Conservation (phyloP, 2,329 filamentous ascomycete species). For the Sclerotinia minor region DNA sequence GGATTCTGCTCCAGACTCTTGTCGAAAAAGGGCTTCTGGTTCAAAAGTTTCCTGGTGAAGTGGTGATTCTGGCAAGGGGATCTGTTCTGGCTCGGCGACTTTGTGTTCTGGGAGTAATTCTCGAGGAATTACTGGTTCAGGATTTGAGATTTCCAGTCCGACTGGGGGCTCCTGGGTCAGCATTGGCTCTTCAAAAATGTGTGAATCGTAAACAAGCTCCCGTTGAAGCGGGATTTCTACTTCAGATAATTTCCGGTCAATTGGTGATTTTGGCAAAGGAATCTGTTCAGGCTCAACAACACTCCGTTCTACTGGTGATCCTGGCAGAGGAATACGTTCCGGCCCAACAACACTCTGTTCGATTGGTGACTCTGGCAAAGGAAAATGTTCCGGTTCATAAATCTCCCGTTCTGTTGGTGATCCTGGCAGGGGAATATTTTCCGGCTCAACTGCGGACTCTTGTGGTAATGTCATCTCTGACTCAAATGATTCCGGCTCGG, state of each 20-base stretch:
- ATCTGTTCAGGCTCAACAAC: too few relatives aligned
- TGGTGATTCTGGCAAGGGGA: conserved; percentile 6
- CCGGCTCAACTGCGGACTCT: neutral
- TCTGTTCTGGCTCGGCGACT: neutral
- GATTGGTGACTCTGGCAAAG: conserved; percentile 3
- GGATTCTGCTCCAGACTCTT: neutral
- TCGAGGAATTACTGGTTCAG: neutral
- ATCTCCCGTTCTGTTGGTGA: neutral
- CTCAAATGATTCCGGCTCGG: neutral
- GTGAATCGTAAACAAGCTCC: neutral
- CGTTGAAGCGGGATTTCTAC: neutral
- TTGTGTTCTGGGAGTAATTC: neutral
- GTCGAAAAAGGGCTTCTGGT: neutral
- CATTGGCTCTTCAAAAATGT: neutral
- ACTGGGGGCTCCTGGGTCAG: neutral
- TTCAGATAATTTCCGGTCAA: neutral
- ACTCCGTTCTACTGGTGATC: neutral
- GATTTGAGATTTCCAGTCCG: neutral
- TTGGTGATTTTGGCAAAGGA: conserved; percentile 1
- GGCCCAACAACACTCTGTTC: neutral
- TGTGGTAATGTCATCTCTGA: neutral
- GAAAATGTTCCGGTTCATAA: neutral
- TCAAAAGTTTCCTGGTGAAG: neutral
- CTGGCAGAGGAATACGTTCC: too few relatives aligned
- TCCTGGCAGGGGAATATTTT: conserved; percentile 1